Evolutionary conservation across 2,329 filamentous ascomycete genomes (phyloP).

Genomic region (Gremmenia infestans): DNA sequence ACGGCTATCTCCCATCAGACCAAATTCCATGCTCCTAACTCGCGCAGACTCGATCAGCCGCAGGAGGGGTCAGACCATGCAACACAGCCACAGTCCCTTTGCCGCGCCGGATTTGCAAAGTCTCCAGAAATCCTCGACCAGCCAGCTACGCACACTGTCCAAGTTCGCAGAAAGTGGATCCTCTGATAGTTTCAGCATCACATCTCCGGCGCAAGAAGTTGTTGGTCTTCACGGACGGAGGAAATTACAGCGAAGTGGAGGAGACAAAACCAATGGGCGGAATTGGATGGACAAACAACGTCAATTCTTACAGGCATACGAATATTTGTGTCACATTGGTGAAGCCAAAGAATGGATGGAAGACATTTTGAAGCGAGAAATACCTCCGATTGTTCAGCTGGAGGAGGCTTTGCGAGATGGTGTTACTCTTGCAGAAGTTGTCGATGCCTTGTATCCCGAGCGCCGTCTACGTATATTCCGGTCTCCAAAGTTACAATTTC

Average conservation of each 20-base stretch:
- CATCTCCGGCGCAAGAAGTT: conserved; percentile 75
- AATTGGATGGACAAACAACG: conserved; percentile 99
- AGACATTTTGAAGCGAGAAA: conserved; percentile 74
- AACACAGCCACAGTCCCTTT: conserved; percentile 41
- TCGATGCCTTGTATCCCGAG: conserved; percentile 79
- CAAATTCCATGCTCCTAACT: conserved; percentile 57
- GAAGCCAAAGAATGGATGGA: conserved; percentile 99
- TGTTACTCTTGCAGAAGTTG: conserved; percentile 89
- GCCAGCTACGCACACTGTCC: conserved; percentile 82
- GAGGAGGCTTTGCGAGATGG: conserved; percentile 91
- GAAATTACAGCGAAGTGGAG: conserved; percentile 69
- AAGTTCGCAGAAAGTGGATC: conserved; percentile 71
- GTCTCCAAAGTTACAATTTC: conserved; percentile 78
- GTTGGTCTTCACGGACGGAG: conserved; percentile 80
- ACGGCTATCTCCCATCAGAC: conserved; percentile 32
- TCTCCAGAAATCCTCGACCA: conserved; percentile 82
- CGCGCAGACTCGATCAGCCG: conserved; percentile 48
- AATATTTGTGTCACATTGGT: conserved; percentile 97
- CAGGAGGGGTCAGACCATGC: conserved; percentile 25
- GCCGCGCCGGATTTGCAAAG: conserved; percentile 70
- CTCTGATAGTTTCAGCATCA: conserved; percentile 76
- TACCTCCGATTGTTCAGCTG: conserved; percentile 88
- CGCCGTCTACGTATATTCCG: conserved; percentile 78
- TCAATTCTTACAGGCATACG: conserved; percentile 93
- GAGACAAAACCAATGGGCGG: conserved; percentile 47